Evolutionary conservation across 164 flowering plant species (phyloP).

Genomic region (Vitis riparia): DNA sequence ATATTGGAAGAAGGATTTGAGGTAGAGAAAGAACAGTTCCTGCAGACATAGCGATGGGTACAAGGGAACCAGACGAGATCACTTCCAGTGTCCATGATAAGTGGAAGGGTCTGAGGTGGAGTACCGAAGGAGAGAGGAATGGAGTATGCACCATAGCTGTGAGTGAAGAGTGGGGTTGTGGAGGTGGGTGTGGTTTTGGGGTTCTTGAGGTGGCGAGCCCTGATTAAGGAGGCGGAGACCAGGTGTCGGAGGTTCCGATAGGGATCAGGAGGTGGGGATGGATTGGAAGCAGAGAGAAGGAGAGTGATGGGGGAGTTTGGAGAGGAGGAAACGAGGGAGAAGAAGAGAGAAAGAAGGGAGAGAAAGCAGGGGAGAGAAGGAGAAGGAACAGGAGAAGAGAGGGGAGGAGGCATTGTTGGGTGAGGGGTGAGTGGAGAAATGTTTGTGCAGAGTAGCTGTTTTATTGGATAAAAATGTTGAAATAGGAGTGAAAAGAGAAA

Average conservation of each 20-base stretch:
- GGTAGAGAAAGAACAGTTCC: constrained; percentile 16
- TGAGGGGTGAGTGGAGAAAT: too few relatives aligned
- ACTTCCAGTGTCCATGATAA: constrained; percentile 49
- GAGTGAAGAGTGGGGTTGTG: constrained; percentile 29
- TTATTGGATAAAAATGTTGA: too few relatives aligned
- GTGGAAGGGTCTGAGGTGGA: constrained; percentile 35
- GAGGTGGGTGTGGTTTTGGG: constrained; percentile 15
- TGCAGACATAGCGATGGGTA: constrained; percentile 31
- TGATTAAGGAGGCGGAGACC: constrained; percentile 31
- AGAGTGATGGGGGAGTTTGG: constrained; percentile 8
- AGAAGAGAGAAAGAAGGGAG: not conserved
- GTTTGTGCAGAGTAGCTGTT: too few relatives aligned
- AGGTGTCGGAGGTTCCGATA: constrained; percentile 22
- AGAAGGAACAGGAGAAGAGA: constrained; percentile 9
- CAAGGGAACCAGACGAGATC: constrained; percentile 61
- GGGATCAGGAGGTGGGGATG: constrained; percentile 19
- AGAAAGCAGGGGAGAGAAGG: constrained; percentile 10
- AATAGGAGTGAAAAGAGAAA: too few relatives aligned
- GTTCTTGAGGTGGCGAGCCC: constrained; percentile 43
- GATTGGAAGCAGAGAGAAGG: constrained; percentile 16
- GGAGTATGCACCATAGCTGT: constrained; percentile 49
- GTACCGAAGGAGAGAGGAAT: constrained; percentile 44
- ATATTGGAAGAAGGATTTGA: constrained; percentile 27
- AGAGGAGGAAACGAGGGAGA: too few relatives aligned
- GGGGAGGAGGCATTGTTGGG: too few relatives aligned